A percentile compares a stretch with the other conserved stretches of the same genome.
These are phyloP conservation scores for Hemisphaericaspora lyxosophila DNA, from an alignment of 1,139 yeast genomes.

Conservation along the genomic window DNA sequence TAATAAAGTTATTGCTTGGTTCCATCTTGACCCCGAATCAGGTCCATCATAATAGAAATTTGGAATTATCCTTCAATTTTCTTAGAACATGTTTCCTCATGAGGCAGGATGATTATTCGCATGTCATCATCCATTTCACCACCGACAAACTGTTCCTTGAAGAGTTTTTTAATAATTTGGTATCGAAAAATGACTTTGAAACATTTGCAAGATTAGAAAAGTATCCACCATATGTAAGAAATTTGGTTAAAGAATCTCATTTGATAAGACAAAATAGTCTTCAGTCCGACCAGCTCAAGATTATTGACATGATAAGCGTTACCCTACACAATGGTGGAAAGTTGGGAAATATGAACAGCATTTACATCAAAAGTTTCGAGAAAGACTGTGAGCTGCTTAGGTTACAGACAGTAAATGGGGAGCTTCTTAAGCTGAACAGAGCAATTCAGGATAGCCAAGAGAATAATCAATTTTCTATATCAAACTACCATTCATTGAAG, in stretches of 20 bases:
- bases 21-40: conserved; percentile 22
- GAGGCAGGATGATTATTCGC: conserved; percentile 26
- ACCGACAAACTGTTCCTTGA: conserved; percentile 20
- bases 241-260: conserved; percentile 27
- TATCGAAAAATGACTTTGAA: conserved; percentile 41
- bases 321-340: conserved; percentile 42
- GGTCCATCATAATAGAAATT: conserved; percentile 12
- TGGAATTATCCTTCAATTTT: conserved; percentile 36
- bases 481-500: conserved; percentile 47
- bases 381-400: conserved; percentile 49
- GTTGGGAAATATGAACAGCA: conserved; percentile 37
- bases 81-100: conserved; percentile 37
- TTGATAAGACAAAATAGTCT: conserved; percentile 20
- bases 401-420: conserved; percentile 46
- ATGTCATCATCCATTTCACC: conserved; percentile 18
- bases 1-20: conserved; percentile 35
- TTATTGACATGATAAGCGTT: conserved; percentile 35
- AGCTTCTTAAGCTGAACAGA: conserved; percentile 48
- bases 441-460: conserved; percentile 65
- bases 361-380: conserved; percentile 39
- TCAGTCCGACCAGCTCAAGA: conserved; percentile 25
- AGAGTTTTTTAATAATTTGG: conserved; percentile 34
- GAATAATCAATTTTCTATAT: conserved; percentile 49
- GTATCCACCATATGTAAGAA: conserved; percentile 30
- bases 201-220: conserved; percentile 28